Conservation (phyloP, 306 rosid genomes). For the Citrullus mucosospermus region DNA sequence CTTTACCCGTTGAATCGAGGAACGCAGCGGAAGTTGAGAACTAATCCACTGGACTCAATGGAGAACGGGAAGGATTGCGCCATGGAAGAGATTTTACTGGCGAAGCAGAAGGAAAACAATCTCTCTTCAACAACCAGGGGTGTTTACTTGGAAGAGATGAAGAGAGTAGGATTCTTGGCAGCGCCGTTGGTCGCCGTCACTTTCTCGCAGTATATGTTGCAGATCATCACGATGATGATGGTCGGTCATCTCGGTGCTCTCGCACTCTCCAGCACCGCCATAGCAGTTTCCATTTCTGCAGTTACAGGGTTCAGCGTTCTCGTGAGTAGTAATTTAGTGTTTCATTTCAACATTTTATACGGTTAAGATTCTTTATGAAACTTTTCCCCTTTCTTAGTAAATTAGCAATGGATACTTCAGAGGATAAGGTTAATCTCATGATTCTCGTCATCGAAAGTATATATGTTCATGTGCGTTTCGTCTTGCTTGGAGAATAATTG, state of each 20-base stretch:
- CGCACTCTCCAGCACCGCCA: constrained; percentile 39
- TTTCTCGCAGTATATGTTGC: constrained; percentile 33
- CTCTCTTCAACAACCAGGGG: constrained; percentile 2
- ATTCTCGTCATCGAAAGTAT: neutral
- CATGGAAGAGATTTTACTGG: neutral
- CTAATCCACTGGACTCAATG: neutral
- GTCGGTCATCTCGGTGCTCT: constrained; percentile 46
- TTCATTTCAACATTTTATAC: neutral
- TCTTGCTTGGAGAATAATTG: neutral
- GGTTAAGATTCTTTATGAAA: no score
- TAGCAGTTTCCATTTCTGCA: constrained; percentile 29
- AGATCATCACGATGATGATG: constrained; percentile 34
- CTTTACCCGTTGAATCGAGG: neutral
- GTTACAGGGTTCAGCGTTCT: constrained; percentile 49
- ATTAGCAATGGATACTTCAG: neutral
- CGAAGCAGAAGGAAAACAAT: neutral
- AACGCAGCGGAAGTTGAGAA: neutral
- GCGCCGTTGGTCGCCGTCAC: constrained; percentile 38
- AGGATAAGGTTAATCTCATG: neutral
- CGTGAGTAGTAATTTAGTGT: constrained; percentile 11
- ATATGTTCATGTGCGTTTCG: neutral
- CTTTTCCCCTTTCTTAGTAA: neutral
- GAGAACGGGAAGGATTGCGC: neutral
- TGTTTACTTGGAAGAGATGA: constrained; percentile 20
- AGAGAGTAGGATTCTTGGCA: constrained; percentile 23